These are phyloP conservation scores for Adansonia grandidieri DNA, from an alignment of 441 rosid species.

Conservation along the genomic window DNA sequence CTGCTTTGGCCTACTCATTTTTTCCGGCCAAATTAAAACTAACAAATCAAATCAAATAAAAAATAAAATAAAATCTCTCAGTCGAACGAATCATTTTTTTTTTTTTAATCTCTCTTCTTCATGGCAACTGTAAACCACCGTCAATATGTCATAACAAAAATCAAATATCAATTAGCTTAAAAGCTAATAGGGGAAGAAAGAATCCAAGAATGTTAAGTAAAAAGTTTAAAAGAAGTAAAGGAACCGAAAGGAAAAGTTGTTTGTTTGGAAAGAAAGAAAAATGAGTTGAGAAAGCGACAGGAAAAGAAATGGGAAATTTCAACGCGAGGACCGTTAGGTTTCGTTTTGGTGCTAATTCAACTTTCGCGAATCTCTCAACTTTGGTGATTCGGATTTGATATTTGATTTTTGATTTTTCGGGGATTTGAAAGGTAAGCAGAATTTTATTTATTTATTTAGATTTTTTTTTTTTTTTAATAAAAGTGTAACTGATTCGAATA, in stretches of 20 bases:
- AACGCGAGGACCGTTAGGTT: slow-evolving; percentile 65
- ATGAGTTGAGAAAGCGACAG: neutral
- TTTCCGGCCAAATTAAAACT: slow-evolving; percentile 2
- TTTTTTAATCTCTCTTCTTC: slow-evolving; percentile 4
- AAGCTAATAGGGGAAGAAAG: neutral
- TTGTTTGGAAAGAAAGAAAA: neutral
- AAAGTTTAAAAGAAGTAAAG: slow-evolving; percentile 11
- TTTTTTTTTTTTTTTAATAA: too few species aligned
- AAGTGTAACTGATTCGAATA: too few species aligned
- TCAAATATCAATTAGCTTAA: neutral
- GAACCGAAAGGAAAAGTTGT: neutral
- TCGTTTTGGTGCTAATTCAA: neutral
- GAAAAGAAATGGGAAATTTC: slow-evolving; percentile 22
- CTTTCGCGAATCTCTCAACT: neutral
- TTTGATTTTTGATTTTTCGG: too few species aligned
- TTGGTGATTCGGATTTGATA: too few species aligned
- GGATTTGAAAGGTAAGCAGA: too few species aligned
- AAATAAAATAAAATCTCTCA: slow-evolving; percentile 13
- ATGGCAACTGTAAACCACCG: slow-evolving; percentile 16
- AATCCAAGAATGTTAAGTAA: slow-evolving; percentile 25
- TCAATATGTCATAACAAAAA: neutral
- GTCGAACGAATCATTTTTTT: slow-evolving; percentile 8
- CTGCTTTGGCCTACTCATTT: slow-evolving; percentile 71
- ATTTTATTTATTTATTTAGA: too few species aligned
- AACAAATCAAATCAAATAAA: neutral